A percentile compares a stretch with the other conserved stretches of the same genome.
Evolutionary conservation across 1,139 yeast species (phyloP).

Genomic region (Blastobotrys proliferans): DNA sequence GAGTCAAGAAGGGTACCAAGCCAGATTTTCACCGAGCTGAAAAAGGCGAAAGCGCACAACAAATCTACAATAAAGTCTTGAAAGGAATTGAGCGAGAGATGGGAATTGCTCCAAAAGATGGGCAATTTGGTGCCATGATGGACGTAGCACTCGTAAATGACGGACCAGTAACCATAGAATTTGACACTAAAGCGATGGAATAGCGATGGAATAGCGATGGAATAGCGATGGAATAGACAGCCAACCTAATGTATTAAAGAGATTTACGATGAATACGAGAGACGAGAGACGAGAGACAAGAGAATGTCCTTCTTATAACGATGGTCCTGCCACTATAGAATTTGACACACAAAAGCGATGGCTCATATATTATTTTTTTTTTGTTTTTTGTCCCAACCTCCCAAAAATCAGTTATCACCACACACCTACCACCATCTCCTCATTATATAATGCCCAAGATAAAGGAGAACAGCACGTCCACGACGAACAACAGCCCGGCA

Average conservation of each 20-base stretch:
- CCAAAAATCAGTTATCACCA: no score
- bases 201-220: slow-evolving; percentile 5
- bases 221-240: no score
- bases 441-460: no score
- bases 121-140: slow-evolving; percentile 97
- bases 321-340: no score
- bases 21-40: slow-evolving; percentile 93
- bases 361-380: no score
- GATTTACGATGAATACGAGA: no score
- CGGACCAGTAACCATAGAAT: slow-evolving; percentile 73
- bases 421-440: no score
- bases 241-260: no score
- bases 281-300: no score
- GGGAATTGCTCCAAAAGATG: slow-evolving; percentile 47
- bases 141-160: slow-evolving; percentile 82
- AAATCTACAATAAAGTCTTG: slow-evolving; percentile 62
- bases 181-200: slow-evolving; percentile 46
- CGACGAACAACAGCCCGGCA: neutral
- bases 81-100: slow-evolving; percentile 47
- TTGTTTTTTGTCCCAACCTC: no score
- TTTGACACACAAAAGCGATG: no score
- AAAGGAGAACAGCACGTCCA: neutral
- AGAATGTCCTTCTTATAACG: no score
- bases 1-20: slow-evolving; percentile 80
- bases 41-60: slow-evolving; percentile 65